phyloP scores from a whole-genome alignment of 2,329 filamentous ascomycete genomes.

The Aspergillus tamarii region DNA sequence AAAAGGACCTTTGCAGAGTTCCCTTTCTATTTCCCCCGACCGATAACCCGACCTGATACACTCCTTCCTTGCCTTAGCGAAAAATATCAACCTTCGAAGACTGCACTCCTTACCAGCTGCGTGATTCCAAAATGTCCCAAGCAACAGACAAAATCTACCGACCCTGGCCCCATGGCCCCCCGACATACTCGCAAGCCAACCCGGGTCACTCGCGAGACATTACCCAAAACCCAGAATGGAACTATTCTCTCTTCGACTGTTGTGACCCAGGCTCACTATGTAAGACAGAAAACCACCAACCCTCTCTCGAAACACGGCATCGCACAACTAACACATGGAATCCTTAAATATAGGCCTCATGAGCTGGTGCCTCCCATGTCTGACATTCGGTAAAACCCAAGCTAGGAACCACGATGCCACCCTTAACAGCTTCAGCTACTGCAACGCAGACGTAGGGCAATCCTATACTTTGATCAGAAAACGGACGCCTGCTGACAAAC shows the following conservation, averaged over 20 bases:
- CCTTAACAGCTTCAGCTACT: conserved; percentile 10
- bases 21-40: neutral
- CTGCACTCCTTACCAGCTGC: neutral
- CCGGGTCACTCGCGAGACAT: conserved; percentile 1
- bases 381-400: conserved; percentile 25
- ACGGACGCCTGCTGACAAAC: neutral
- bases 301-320: neutral
- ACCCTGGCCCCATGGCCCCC: conserved; percentile 9
- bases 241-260: conserved; percentile 23
- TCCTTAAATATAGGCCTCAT: conserved; percentile 8
- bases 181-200: conserved; percentile 11
- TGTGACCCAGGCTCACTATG: conserved; percentile 21
- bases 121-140: neutral
- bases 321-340: neutral
- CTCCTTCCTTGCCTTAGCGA: neutral
- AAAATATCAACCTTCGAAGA: neutral
- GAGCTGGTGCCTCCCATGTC: conserved; percentile 22
- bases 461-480: neutral
- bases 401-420: conserved; percentile 13
- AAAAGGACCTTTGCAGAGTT: accelerated
- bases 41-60: neutral
- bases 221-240: conserved; percentile 17
- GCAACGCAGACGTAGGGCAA: conserved; percentile 15
- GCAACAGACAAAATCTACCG: conserved; percentile 15
- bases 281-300: conserved; percentile 5